Evolutionary conservation across 129 eudicot genomes (phyloP).

Genomic region (Artemisia tridentata): DNA sequence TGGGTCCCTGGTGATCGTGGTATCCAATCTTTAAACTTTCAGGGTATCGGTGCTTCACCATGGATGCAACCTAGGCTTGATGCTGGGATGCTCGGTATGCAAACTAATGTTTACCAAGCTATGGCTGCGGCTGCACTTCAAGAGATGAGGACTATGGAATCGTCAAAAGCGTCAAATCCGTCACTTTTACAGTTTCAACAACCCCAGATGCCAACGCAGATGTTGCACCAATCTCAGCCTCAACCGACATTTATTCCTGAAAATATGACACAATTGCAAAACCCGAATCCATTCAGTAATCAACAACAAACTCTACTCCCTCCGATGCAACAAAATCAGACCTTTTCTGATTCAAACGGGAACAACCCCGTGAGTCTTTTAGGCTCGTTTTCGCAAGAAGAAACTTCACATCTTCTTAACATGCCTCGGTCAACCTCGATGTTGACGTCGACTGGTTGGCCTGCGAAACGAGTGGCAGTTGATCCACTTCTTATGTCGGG

Average conservation of each 20-base stretch:
- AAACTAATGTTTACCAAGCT: conserved; percentile 68
- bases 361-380: conserved; percentile 49
- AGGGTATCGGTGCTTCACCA: conserved; percentile 62
- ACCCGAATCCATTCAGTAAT: conserved; percentile 41
- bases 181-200: conserved; percentile 71
- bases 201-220: conserved; percentile 50
- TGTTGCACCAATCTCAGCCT: conserved; percentile 50
- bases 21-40: conserved; percentile 64
- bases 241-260: conserved; percentile 39
- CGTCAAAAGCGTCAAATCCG: conserved; percentile 48
- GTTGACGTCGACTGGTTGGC: conserved; percentile 59
- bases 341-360: conserved; percentile 51
- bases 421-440: conserved; percentile 44
- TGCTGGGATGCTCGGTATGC: conserved; percentile 64
- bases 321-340: conserved; percentile 33
- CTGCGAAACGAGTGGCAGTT: conserved; percentile 70
- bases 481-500: conserved; percentile 56
- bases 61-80: conserved; percentile 87
- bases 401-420: conserved; percentile 50
- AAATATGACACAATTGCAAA: conserved; percentile 39
- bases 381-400: conserved; percentile 67
- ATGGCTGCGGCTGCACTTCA: conserved; percentile 80
- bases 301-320: conserved; percentile 38
- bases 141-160: conserved; percentile 61
- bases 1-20: conserved; percentile 64